Conservation (phyloP, 345 rosid species). For the Orychophragmus violaceus region DNA sequence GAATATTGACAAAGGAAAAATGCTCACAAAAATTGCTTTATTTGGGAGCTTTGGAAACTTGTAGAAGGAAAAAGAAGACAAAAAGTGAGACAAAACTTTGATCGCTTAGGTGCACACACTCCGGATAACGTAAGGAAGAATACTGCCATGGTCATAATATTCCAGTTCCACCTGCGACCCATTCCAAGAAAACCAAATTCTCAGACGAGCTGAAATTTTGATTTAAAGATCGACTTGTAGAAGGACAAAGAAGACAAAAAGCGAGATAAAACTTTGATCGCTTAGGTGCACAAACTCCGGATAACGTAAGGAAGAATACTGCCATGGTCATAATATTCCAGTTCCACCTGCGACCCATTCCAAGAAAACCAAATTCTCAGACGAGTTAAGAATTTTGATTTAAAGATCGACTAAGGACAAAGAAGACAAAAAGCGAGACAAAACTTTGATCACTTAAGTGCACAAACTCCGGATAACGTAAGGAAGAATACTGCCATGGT, state of each 20-base stretch:
- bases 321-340: conserved; percentile 69
- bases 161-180: conserved; percentile 60
- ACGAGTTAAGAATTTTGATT: not conserved
- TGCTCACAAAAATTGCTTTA: too few species aligned
- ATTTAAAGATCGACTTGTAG: not conserved
- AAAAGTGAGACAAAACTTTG: too few species aligned
- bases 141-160: conserved; percentile 75
- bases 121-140: conserved; percentile 60
- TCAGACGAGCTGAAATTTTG: not conserved
- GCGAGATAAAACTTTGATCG: conserved; percentile 22
- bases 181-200: not conserved
- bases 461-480: conserved; percentile 53
- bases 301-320: conserved; percentile 70
- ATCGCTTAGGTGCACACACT: conserved; percentile 40
- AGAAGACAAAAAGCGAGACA: too few species aligned
- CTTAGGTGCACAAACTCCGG: conserved; percentile 42
- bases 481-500: conserved; percentile 78
- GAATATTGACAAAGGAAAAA: too few species aligned
- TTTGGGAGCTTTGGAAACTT: too few species aligned
- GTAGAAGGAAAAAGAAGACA: too few species aligned
- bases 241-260: too few species aligned
- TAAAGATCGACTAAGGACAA: not conserved
- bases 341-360: conserved; percentile 49
- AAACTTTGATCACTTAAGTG: conserved; percentile 26
- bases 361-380: conserved; percentile 3